These are phyloP conservation scores for Leishmania guyanensis DNA, from an alignment of 208 protist genomes.

Conservation along the genomic window DNA sequence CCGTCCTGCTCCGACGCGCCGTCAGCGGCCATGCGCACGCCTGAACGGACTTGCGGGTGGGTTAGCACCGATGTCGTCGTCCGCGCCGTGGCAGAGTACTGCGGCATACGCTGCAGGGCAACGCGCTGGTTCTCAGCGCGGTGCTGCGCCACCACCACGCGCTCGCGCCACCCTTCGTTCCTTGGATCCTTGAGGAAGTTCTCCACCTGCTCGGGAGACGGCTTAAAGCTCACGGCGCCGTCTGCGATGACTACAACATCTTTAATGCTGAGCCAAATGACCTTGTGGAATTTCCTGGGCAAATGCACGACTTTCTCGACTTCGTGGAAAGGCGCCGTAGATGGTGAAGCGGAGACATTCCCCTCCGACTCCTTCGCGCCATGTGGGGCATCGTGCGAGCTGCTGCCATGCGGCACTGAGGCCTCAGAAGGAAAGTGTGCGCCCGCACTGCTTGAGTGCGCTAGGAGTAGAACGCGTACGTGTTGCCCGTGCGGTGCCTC, in stretches of 20 bases:
- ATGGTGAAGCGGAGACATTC: background rate
- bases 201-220: constrained; percentile 76
- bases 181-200: constrained; percentile 50
- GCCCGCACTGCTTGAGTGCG: background rate
- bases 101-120: constrained; percentile 53
- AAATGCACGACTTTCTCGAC: constrained; percentile 58
- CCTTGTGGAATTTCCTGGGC: constrained; percentile 89
- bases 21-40: constrained; percentile 7
- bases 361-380: background rate
- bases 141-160: constrained; percentile 44
- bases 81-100: constrained; percentile 38
- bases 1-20: constrained; percentile 2
- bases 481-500: constrained; percentile 76
- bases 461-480: constrained; percentile 57
- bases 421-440: background rate
- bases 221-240: constrained; percentile 64
- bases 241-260: constrained; percentile 79
- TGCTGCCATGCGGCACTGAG: background rate
- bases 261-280: constrained; percentile 83
- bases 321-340: background rate
- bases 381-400: background rate
- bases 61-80: constrained; percentile 68
- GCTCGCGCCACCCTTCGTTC: constrained; percentile 44
- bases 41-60: constrained; percentile 18
- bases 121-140: constrained; percentile 37